These are phyloP conservation scores for Saxophila tyrrhenica DNA, from an alignment of 495 filamentous ascomycete genomes.

Conservation along the genomic window DNA sequence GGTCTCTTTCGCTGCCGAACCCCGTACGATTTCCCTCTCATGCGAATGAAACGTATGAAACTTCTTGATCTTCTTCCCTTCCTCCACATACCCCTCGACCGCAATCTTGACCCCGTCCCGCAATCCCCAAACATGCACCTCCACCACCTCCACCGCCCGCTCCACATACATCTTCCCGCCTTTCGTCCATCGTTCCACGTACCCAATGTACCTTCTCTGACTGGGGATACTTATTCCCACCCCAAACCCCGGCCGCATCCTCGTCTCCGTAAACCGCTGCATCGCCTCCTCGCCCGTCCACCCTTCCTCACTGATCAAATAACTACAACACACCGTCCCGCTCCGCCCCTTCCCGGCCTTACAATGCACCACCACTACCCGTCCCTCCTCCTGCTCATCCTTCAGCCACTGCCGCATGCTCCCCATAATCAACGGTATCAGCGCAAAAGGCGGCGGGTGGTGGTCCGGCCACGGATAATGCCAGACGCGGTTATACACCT, in stretches of 20 bases:
- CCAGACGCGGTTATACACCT: constrained; percentile 69
- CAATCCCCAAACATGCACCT: constrained; percentile 84
- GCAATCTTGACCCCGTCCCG: constrained; percentile 77
- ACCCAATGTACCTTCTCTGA: constrained; percentile 78
- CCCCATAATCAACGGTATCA: constrained; percentile 78
- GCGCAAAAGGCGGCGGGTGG: constrained; percentile 83
- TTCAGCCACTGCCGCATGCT: constrained; percentile 81
- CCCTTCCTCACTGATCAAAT: constrained; percentile 80
- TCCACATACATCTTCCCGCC: constrained; percentile 71
- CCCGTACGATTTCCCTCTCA: constrained; percentile 58
- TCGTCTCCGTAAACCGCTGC: constrained; percentile 67
- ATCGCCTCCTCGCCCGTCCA: constrained; percentile 74
- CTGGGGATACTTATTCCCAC: constrained; percentile 86
- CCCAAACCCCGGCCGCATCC: constrained; percentile 84
- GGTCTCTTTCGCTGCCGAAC: constrained; percentile 29
- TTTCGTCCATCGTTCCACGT: constrained; percentile 78
- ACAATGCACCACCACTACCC: constrained; percentile 87
- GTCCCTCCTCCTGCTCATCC: constrained; percentile 35
- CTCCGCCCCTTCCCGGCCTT: constrained; percentile 93
- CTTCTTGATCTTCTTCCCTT: constrained; percentile 73
- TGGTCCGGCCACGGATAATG: constrained; percentile 97
- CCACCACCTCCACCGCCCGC: constrained; percentile 68
- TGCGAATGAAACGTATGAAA: constrained; percentile 67
- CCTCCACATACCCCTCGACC: constrained; percentile 74
- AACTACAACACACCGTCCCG: constrained; percentile 77